Percentiles rank a stretch among this genome's conserved stretches.
Evolutionary conservation across 1,284 basidiomycete species (phyloP).

Genomic region (Ceratobasidium papillatum): DNA sequence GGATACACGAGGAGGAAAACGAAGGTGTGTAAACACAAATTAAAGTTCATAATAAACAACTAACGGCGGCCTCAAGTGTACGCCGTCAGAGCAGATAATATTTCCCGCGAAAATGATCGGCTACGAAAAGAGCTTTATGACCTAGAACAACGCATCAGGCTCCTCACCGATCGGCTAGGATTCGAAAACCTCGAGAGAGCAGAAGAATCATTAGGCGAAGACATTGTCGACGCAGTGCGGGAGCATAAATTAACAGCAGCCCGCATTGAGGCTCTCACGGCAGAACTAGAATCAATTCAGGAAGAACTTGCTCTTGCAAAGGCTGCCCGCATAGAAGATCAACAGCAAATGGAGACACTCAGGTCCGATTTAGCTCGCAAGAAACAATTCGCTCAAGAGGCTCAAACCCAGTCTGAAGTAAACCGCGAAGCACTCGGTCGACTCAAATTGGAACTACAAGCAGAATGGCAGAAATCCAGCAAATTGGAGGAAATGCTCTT

Average conservation of each 20-base stretch:
- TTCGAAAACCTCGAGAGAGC: slow-evolving; percentile 44
- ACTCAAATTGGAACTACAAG: slow-evolving; percentile 26
- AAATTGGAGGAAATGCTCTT: slow-evolving; percentile 19
- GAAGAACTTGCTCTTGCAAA: slow-evolving; percentile 7
- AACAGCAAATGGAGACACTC: slow-evolving; percentile 15
- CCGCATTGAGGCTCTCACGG: neutral
- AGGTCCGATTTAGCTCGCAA: slow-evolving; percentile 14
- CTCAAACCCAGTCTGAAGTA: slow-evolving; percentile 24
- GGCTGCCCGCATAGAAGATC: slow-evolving; percentile 18
- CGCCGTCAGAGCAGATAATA: slow-evolving; percentile 41
- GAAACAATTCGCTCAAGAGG: slow-evolving; percentile 7
- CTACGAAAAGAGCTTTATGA: slow-evolving; percentile 43
- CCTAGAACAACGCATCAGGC: slow-evolving; percentile 42
- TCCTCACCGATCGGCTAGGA: slow-evolving; percentile 45
- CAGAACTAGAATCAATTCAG: slow-evolving; percentile 3
- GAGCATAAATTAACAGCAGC: slow-evolving; percentile 6
- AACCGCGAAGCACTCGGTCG: slow-evolving; percentile 34
- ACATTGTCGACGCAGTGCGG: neutral
- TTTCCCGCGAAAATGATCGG: slow-evolving; percentile 42
- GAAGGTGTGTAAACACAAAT: slow-evolving; percentile 39
- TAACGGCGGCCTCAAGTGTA: neutral
- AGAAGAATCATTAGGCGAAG: slow-evolving; percentile 34
- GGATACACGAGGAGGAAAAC: slow-evolving; percentile 26
- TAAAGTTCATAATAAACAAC: neutral
- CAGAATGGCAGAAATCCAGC: slow-evolving; percentile 36